Evolutionary conservation across 1,284 basidiomycete species (phyloP), one percentile per base, ranked within the genome.

Genomic region (Ganoderma lingzhi): DNA sequence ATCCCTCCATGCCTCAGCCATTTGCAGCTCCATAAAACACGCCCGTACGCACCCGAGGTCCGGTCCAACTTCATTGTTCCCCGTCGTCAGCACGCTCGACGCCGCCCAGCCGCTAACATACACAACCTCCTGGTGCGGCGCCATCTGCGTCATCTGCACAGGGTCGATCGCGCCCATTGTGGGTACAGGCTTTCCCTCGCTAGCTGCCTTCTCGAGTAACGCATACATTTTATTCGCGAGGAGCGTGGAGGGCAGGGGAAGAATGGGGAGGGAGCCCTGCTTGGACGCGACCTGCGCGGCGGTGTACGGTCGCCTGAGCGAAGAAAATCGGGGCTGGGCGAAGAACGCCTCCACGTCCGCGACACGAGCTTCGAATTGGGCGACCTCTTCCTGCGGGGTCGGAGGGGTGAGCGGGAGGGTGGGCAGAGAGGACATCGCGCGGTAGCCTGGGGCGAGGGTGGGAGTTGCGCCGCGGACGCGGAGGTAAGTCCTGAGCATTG

Each of bases 121-220:
- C 62, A 99, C 93, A 30, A 96, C 93, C 79, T 99, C 96, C 78
- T 98, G 95, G 81, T 96, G 89, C 76, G 89, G 88, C 9, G 96
- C 98, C 96, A 99, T 98, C 82, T 99, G 97, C 0, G 96, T 96
- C 91, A 96, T 95, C 82, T 97, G 96, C 3, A 96, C 89, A 0
- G 96, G 96, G 78, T 97, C 96, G 71, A 97, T 91, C 17, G 93
- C 95, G 45, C 95, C 95, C 88, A 96, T 91, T 5, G 95, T 96
- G 74, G 94, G 93, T 14, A 96, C 86, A 0, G 95, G 95, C 72
- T 84, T 83, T 39, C 88, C 86, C 61, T 87, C 87, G 48, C 84
- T 85, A n/a, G 88, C 87, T 62, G 93, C 91, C 65, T 88, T 85
- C 37, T 85, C 83, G 62, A 97, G 84, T 6, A 91, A 77, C 19